Conservation (phyloP, 78 protist species). For the Polysphondylium violaceum region DNA sequence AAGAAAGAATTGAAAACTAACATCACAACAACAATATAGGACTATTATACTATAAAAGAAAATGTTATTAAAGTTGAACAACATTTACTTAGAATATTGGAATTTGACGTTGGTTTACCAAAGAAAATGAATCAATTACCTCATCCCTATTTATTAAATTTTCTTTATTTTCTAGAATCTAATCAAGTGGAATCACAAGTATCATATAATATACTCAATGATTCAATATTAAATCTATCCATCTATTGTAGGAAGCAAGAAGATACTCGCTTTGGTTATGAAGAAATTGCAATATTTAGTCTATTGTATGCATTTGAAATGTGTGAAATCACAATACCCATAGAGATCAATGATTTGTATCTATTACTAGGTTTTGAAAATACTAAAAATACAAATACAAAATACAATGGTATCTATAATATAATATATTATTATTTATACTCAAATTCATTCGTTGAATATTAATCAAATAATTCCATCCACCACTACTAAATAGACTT, state of each 20-base stretch:
- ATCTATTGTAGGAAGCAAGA: no score
- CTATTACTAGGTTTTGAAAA: not conserved
- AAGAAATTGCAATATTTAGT: constrained; percentile 5
- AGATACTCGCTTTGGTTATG: not conserved
- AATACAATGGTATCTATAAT: no score
- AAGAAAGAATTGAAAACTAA: not conserved
- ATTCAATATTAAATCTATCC: not conserved
- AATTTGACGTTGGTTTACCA: not conserved
- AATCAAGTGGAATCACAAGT: not conserved
- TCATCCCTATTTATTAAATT: not conserved
- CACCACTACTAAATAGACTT: no score
- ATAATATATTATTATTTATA: no score
- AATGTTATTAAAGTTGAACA: constrained; percentile 2
- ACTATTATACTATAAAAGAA: constrained; percentile 17
- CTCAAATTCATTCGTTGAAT: no score
- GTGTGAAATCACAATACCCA: not conserved
- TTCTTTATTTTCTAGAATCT: constrained; percentile 11
- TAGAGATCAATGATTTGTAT: not conserved
- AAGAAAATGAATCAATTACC: not conserved
- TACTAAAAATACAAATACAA: no score
- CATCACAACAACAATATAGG: not conserved
- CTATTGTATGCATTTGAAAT: not conserved
- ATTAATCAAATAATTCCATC: no score
- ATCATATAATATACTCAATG: constrained; percentile 9
- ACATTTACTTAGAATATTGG: not conserved